phyloP scores from a whole-genome alignment of 148 eudicot species.

The Bassia scoparia region DNA sequence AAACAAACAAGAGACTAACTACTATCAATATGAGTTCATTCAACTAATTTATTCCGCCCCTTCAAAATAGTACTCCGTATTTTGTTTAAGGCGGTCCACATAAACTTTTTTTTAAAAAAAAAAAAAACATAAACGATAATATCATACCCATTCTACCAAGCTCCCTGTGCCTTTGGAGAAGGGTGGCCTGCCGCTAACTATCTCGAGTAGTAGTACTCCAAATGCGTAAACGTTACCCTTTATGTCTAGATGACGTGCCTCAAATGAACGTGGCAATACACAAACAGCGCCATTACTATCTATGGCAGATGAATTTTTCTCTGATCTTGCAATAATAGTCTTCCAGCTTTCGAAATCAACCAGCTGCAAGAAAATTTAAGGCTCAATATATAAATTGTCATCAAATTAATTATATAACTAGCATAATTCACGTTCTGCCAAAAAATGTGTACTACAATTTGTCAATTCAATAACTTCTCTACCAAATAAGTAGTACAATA shows the following conservation, averaged over 20 bases:
- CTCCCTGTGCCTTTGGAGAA: conserved; percentile 65
- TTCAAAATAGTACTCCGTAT: background rate
- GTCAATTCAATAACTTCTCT: no score
- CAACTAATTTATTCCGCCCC: background rate
- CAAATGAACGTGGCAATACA: conserved; percentile 59
- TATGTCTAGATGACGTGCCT: conserved; percentile 63
- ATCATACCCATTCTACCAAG: conserved; percentile 82
- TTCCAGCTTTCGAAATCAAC: conserved; percentile 99
- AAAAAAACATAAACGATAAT: background rate
- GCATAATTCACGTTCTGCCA: no score
- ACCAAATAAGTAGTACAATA: no score
- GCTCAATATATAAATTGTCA: background rate
- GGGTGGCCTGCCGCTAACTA: conserved; percentile 78
- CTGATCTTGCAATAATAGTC: conserved; percentile 70
- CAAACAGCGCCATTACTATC: conserved; percentile 67
- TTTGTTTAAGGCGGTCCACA: background rate
- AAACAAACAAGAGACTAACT: conserved; percentile 16
- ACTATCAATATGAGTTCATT: background rate
- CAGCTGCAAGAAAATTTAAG: conserved; percentile 45
- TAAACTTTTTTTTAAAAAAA: no score
- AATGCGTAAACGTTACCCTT: conserved; percentile 71
- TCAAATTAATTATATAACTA: no score
- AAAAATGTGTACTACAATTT: no score
- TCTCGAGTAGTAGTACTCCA: conserved; percentile 76
- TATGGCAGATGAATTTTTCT: conserved; percentile 64